Base-by-base conservation (phyloP, 2,329 filamentous ascomycete species). In the Fusarium sp. region DNA sequence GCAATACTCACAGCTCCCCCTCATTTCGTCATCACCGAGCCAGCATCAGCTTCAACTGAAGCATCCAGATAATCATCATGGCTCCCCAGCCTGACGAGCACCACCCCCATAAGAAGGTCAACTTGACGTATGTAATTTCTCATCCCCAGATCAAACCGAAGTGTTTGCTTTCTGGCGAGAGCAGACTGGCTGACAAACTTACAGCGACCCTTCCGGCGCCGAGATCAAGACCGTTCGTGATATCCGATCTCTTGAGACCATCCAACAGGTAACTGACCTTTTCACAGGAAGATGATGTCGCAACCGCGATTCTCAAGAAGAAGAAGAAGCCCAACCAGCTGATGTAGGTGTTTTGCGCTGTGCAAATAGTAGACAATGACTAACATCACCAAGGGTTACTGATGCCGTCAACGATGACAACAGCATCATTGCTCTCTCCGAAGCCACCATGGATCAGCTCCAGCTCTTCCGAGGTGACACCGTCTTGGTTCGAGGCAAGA, bases 241-340 rank as follows among this genome's bases (percentile, higher is more conserved):
- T 67, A 70, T 68, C 69, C 71, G 43, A 68, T 49, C 53, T 30
- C 35, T 30, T 35, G 55, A 39, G 45, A 48, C 51, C 51, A 56
- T 55, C 56, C 60, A 37, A 70, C 62, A 73, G 65, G 71, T 49
- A 74, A 74, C 78, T 80, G 73, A 84, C 77, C 61, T 46, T 62
- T 32, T 44, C 68, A 62, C 76, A 96, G 90, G 90, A 93, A 76
- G 92, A 97, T 80, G 96, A 97, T 79, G 93, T 91, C 67, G 89
- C 96, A 53, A 99, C 96, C 45, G 96, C 96, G 73, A 99, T 99
- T 75, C 89, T 99, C 77, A 98, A 97, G 87, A 98, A 98, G 89
- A 99, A 99, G 92, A 99, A 99, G 94, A 99, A 99, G 93, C 94
- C 94, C 75, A 99, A 99, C 84, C 96, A 95, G 78, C 84, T 99